Evolutionary conservation across 805 yeast genomes (phyloP), one percentile per base, ranked within the genome.

Genomic region (Priceomyces haplophilus): DNA sequence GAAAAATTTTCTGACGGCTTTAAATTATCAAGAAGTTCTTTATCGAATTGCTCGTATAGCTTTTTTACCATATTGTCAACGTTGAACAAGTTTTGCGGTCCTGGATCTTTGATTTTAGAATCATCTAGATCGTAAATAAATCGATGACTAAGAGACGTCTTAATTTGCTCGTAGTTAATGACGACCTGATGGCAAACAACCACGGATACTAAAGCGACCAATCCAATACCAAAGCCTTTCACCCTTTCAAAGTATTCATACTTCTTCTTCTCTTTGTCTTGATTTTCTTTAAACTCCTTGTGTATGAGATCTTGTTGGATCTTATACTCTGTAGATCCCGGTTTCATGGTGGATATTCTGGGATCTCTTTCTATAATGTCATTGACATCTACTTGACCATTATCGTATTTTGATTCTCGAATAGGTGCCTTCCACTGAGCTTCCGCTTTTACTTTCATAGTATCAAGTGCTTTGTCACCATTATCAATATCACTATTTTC

Each of bases 171-270:
- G 59, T 73, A 75, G 50, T 78, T 69, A 59, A 66, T 60, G 40
- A 68, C 56, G 4, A 66, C 37, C 43, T 75, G 75, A 50, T 70
- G 76, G 1, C 59, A 65, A 15, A 72, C 67, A 7, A 73, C 38
- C 1, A 73, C 53, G 3, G 67, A 70, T 11, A 62, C 60, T 4
- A 80, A 49, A 1, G 69, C 58, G 5, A 59, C 44, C 0, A 69
- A 19, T 3, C 85, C 84, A 12, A 65, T 51, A 0, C 64, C 62
- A 3, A 70, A 52, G 0, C 78, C 80, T 48, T 74, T 73, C 39
- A 73, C 45, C 40, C 74, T 63, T 52, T 75, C 76, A 30, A 58
- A 59, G 40, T 63, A 49, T 51, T 76, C 80, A 46, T 60, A 64
- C 18, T 65, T 48, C 44, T 54, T 50, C 18, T 58, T 43, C 18